A percentile compares a stretch with the other conserved stretches of the same genome.
Evolutionary conservation across 208 protist species (phyloP).

Genomic region (Naegleria lovaniensis): DNA sequence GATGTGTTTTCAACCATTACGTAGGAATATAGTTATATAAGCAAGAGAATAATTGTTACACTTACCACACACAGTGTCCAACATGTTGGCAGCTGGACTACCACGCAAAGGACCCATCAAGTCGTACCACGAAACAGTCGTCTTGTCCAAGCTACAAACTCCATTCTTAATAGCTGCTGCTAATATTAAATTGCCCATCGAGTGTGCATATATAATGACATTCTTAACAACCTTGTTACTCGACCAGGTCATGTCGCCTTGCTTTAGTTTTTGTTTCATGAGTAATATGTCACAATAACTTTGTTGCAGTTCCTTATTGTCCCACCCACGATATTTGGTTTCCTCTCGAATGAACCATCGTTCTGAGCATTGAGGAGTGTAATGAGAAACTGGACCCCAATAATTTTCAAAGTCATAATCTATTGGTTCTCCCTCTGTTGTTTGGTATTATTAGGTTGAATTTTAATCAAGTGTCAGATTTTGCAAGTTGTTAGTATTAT

Average conservation of each 20-base stretch:
- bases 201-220: background rate
- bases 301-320: background rate
- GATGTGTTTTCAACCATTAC: too few species aligned
- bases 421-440: background rate
- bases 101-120: background rate
- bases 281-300: background rate
- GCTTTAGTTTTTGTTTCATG: background rate
- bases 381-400: slow-evolving; percentile 2
- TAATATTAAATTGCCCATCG: slow-evolving; percentile 18
- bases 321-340: background rate
- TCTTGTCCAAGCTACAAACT: background rate
- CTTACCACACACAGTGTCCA: background rate
- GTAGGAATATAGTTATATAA: too few species aligned
- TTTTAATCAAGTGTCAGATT: too few species aligned
- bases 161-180: background rate
- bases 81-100: too few species aligned
- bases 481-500: too few species aligned
- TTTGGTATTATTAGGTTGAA: too few species aligned
- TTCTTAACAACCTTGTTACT: background rate
- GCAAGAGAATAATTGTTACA: background rate
- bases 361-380: background rate
- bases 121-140: background rate
- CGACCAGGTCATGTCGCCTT: background rate
- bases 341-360: slow-evolving; percentile 20
- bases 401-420: background rate